phyloP scores from a whole-genome alignment of 306 rosid species.

The Corylus americana region DNA sequence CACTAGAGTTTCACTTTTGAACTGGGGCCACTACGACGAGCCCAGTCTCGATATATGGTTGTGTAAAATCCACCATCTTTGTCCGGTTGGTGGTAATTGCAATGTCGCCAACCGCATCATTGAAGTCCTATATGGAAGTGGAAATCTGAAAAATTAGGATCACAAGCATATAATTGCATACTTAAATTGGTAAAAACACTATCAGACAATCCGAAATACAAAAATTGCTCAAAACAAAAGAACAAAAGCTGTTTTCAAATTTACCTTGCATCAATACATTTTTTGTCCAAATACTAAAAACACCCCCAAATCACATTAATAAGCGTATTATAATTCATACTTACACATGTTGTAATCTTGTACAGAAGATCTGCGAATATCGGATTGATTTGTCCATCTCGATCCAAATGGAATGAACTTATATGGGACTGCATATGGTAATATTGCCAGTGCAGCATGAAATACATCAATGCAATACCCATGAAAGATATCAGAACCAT shows the following conservation, averaged over 20 bases:
- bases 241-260: too few relatives aligned
- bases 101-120: conserved; percentile 84
- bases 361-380: conserved; percentile 57
- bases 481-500: conserved; percentile 56
- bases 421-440: conserved; percentile 86
- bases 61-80: conserved; percentile 88
- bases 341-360: conserved; percentile 66
- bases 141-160: not conserved
- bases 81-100: conserved; percentile 81
- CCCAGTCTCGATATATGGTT: conserved; percentile 91
- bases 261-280: too few relatives aligned
- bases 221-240: not conserved
- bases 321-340: conserved; percentile 21
- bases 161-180: not conserved
- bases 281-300: too few relatives aligned
- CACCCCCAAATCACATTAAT: too few relatives aligned
- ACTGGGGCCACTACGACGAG: conserved; percentile 84
- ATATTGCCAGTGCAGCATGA: conserved; percentile 61
- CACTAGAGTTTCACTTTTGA: conserved; percentile 48
- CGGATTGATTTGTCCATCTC: conserved; percentile 65
- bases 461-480: conserved; percentile 94
- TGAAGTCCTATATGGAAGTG: conserved; percentile 58
- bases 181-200: too few relatives aligned
- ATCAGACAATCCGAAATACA: too few relatives aligned
- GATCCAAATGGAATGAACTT: conserved; percentile 51